Percentiles rank a stretch among this genome's conserved stretches.
Evolutionary conservation across 179 eudicot species (phyloP).

Genomic region (Actinidia polygama): DNA sequence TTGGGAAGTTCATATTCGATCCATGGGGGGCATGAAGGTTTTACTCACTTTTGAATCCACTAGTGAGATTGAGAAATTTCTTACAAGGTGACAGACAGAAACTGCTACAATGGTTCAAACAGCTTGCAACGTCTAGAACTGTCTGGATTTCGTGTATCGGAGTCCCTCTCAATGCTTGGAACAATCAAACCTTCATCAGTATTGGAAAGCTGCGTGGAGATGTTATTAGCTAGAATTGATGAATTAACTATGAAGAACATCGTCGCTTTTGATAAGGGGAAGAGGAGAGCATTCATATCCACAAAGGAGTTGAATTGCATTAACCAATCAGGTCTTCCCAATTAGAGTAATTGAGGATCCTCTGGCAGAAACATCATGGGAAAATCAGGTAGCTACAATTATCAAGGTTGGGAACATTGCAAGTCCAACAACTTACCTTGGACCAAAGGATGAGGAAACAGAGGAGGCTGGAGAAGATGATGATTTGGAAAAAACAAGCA

Average conservation of each 20-base stretch:
- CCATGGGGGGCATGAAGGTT: too few relatives aligned
- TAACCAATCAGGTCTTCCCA: background rate
- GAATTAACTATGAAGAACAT: background rate
- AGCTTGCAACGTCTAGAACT: background rate
- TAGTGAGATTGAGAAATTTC: too few relatives aligned
- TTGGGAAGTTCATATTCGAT: too few relatives aligned
- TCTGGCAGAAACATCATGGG: background rate
- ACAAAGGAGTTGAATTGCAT: background rate
- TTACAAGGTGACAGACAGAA: background rate
- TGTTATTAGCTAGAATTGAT: background rate
- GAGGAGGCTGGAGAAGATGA: too few relatives aligned
- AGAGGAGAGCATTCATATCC: background rate
- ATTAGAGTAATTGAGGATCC: background rate
- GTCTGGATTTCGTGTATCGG: background rate
- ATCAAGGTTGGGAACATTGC: too few relatives aligned
- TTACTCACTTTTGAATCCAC: too few relatives aligned
- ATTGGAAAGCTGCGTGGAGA: background rate
- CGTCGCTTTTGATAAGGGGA: too few relatives aligned
- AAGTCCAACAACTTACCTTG: too few relatives aligned
- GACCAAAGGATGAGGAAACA: too few relatives aligned
- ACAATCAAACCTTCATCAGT: background rate
- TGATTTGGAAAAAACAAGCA: too few relatives aligned
- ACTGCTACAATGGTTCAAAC: background rate
- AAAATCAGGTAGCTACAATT: too few relatives aligned
- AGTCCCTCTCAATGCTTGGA: background rate